Base-by-base conservation (phyloP, 2,329 filamentous ascomycete genomes). In the Pleomassaria siparia region DNA sequence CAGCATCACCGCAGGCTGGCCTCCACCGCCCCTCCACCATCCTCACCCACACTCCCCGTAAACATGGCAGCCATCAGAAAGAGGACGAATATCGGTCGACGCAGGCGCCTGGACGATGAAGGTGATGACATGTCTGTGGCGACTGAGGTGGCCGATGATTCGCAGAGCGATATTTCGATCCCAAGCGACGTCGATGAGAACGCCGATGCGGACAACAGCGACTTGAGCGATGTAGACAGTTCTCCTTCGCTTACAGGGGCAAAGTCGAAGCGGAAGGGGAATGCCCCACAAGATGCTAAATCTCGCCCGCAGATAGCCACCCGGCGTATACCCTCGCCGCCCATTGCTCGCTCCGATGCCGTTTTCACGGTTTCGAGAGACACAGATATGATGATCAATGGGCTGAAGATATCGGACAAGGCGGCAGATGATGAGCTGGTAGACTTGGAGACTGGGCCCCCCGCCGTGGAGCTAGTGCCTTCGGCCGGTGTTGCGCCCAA, bases 381-480 rank as follows among this genome's bases (percentile, higher is more conserved):
- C 60, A 84, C 82, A 2, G 76, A 83, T 55, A 76, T 77, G 18
- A 84, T 84, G 81, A 72, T 84, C 71, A 82, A 82, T 49, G 82
- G 81, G 20, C 61, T 84, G 37, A 77, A 74, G 44, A 65, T 81
- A 40, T 69, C 74, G 11, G 73, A 76, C 30, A 66, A 70, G 16
- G 51, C 55, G 11, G 70, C 70, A 21, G 66, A 69, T 29, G 62
- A 67, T 15, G 75, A 74, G 37, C 75, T 73, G 41, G 67, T 82
- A 32, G 75, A 81, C 53, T 82, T 81, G 52, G 78, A 82, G 53
- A 72, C 76, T 61, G 70, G 50, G 51, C 67, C 44, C 48, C 50
- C 53, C 32, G 47, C 61, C 18, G 59, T 62, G 20, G 68, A 64
- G 26, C 60, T 71, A 44, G 70, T 73, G 18, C 72, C 73, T 29